Percentiles rank a stretch among this genome's conserved stretches.
Conservation (phyloP, 225 moss, liverwort and hornwort species). For the Physcomitrellopsis africana region DNA sequence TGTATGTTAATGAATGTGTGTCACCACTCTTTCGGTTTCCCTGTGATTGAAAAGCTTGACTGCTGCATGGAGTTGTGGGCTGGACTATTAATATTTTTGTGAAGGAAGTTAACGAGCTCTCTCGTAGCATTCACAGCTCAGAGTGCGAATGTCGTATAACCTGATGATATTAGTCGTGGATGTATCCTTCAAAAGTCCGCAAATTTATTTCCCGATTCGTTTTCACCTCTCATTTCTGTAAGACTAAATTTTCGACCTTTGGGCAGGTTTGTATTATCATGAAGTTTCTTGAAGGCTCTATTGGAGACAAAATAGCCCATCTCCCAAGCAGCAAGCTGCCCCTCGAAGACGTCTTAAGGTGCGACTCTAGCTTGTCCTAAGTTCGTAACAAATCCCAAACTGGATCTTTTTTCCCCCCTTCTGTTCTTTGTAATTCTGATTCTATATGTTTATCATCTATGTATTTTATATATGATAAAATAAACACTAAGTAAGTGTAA, state of each 20-base stretch:
- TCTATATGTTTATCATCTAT: no score
- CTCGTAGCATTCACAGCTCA: slow-evolving; percentile 2
- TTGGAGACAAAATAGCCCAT: slow-evolving; percentile 93
- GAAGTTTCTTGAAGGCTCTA: slow-evolving; percentile 94
- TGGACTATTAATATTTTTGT: slow-evolving; percentile 7
- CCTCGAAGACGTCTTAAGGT: slow-evolving; percentile 80
- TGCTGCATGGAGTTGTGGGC: slow-evolving; percentile 9
- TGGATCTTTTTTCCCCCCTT: neutral
- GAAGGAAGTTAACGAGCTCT: neutral
- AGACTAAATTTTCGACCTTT: slow-evolving; percentile 17
- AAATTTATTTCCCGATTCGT: slow-evolving; percentile 11
- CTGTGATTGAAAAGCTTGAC: slow-evolving; percentile 22
- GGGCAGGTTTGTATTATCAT: slow-evolving; percentile 82
- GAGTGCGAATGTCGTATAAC: neutral
- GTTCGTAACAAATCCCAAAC: neutral
- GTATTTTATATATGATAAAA: no score
- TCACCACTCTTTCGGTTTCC: neutral
- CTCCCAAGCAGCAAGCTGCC: slow-evolving; percentile 74
- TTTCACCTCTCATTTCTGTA: neutral
- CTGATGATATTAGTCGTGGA: slow-evolving; percentile 12
- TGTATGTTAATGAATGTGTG: slow-evolving; percentile 6
- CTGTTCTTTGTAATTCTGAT: no score
- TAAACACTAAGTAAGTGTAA: no score
- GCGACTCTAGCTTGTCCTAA: slow-evolving; percentile 13
- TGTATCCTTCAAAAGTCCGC: neutral